phyloP scores from a whole-genome alignment of 2,329 filamentous ascomycete species.

The Tolypocladium sp. region DNA sequence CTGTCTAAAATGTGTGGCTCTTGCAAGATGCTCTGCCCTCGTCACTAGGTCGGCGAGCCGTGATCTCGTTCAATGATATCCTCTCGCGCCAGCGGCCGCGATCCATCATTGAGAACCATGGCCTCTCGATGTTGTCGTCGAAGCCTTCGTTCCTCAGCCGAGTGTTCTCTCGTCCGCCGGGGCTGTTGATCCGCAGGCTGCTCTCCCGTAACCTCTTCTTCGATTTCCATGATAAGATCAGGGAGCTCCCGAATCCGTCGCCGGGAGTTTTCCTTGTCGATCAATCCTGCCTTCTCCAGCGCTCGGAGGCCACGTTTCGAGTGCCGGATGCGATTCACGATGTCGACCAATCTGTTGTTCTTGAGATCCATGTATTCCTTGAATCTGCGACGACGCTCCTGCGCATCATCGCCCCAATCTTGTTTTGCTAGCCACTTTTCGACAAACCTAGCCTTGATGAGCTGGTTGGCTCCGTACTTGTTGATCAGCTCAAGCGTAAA shows the following conservation, averaged over 20 bases:
- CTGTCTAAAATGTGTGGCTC: not conserved
- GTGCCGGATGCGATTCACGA: slow-evolving; percentile 37
- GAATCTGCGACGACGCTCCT: slow-evolving; percentile 46
- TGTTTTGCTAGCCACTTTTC: slow-evolving; percentile 68
- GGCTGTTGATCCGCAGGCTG: slow-evolving; percentile 15
- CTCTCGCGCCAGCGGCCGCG: slow-evolving; percentile 58
- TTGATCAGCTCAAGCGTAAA: slow-evolving; percentile 50
- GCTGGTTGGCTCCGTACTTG: slow-evolving; percentile 44
- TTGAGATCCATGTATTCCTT: slow-evolving; percentile 37
- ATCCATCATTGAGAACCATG: slow-evolving; percentile 86
- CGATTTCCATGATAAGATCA: slow-evolving; percentile 23
- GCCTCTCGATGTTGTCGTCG: slow-evolving; percentile 73
- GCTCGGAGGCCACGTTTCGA: slow-evolving; percentile 42
- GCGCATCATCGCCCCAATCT: slow-evolving; percentile 51
- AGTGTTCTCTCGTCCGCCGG: slow-evolving; percentile 38
- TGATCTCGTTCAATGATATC: slow-evolving; percentile 69
- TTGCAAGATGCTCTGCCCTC: not conserved
- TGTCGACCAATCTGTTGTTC: slow-evolving; percentile 43
- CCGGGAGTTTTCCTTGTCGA: slow-evolving; percentile 23
- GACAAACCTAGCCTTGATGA: slow-evolving; percentile 57
- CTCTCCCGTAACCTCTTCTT: slow-evolving; percentile 15
- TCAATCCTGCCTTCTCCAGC: slow-evolving; percentile 39
- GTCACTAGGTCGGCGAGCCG: slow-evolving; percentile 25
- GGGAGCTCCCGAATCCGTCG: slow-evolving; percentile 18
- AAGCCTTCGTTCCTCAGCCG: slow-evolving; percentile 59